Percentiles rank a stretch among this genome's conserved stretches.
Evolutionary conservation across 768 basidiomycete genomes (phyloP).

Genomic region (Amanita phalloides): DNA sequence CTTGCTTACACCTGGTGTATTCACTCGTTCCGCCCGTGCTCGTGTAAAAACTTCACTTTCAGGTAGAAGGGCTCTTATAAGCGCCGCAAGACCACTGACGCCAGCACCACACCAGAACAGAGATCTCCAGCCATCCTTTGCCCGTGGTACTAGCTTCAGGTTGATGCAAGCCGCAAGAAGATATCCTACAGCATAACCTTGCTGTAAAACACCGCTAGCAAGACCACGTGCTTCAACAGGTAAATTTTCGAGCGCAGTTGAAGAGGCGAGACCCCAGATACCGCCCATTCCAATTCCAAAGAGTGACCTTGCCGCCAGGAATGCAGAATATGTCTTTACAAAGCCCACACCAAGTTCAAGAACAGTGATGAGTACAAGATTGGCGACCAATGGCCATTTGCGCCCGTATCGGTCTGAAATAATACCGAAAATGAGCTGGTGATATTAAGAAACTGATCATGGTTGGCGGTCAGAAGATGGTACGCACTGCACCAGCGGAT

Average conservation of each 20-base stretch:
- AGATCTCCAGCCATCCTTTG: constrained; percentile 47
- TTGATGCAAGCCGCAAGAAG: constrained; percentile 81
- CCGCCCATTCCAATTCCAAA: constrained; percentile 89
- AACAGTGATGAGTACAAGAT: constrained; percentile 57
- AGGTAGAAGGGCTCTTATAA: constrained; percentile 55
- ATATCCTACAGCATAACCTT: constrained; percentile 83
- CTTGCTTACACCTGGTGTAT: constrained; percentile 38
- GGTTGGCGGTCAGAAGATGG: not conserved
- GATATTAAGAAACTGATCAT: not conserved
- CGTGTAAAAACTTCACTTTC: constrained; percentile 68
- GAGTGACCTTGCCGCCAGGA: constrained; percentile 73
- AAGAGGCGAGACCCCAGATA: constrained; percentile 76
- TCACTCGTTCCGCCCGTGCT: constrained; percentile 57
- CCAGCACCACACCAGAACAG: constrained; percentile 78
- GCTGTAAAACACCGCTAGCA: constrained; percentile 75
- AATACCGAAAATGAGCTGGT: constrained; percentile 63
- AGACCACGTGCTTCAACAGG: constrained; percentile 83
- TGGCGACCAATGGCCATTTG: constrained; percentile 84
- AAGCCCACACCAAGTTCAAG: constrained; percentile 80
- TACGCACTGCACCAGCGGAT: constrained; percentile 55
- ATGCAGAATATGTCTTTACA: constrained; percentile 62
- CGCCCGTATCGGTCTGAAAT: constrained; percentile 85
- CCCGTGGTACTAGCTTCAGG: constrained; percentile 45
- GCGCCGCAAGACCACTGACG: constrained; percentile 59
- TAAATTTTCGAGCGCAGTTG: constrained; percentile 82